Evolutionary conservation across 2,329 filamentous ascomycete species (phyloP).

Genomic region (Arthroderma sp.): DNA sequence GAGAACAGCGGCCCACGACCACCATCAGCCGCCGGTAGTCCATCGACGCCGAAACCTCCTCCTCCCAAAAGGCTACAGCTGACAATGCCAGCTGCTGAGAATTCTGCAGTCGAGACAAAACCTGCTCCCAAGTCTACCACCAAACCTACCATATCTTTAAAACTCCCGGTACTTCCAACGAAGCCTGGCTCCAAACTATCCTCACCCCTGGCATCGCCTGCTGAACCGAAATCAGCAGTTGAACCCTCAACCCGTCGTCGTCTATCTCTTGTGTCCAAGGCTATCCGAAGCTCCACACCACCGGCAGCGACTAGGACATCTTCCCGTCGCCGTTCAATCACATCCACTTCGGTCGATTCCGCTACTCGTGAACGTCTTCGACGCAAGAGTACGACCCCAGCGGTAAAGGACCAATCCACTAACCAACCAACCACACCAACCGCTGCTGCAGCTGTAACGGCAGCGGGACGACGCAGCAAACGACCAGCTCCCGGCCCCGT

Average conservation of each 20-base stretch:
- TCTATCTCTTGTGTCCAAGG: constrained; percentile 16
- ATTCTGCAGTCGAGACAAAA: constrained; percentile 17
- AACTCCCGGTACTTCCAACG: constrained; percentile 12
- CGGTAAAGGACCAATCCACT: constrained; percentile 27
- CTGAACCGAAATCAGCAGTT: constrained; percentile 11
- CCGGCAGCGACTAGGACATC: constrained; percentile 16
- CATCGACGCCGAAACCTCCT: constrained; percentile 16
- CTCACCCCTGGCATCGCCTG: constrained; percentile 7
- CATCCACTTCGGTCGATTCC: constrained; percentile 11
- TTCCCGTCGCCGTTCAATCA: constrained; percentile 17
- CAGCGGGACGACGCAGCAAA: constrained; percentile 40
- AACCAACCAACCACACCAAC: constrained; percentile 14
- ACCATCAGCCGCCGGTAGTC: constrained; percentile 8
- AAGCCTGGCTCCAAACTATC: constrained; percentile 9
- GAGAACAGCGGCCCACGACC: constrained; percentile 12
- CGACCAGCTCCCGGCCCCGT: constrained; percentile 50
- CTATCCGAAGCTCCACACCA: constrained; percentile 17
- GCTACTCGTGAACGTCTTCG: constrained; percentile 23
- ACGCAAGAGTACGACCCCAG: constrained; percentile 33
- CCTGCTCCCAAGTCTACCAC: constrained; percentile 11
- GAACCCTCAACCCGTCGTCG: constrained; percentile 7
- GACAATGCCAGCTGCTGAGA: constrained; percentile 23
- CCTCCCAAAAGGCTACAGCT: constrained; percentile 31
- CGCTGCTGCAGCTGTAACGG: constrained; percentile 19
- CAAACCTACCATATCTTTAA: constrained; percentile 3